Conservation (phyloP, 176 grass and related monocot species). For the Phoenix roebelenii region DNA sequence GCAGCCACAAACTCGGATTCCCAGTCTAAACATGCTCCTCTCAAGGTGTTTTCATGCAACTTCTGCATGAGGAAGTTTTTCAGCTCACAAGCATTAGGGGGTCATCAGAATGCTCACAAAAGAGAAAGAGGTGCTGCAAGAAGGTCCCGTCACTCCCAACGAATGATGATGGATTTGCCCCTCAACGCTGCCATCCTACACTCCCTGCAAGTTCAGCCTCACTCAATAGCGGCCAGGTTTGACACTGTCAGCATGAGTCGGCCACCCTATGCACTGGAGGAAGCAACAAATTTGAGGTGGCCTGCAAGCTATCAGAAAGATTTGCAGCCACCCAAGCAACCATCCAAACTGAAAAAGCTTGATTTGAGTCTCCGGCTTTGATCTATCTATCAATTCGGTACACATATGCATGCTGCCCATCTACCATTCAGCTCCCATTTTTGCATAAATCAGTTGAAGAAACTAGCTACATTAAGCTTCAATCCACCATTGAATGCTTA, state of each 20-base stretch:
- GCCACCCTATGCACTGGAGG: slow-evolving; percentile 5
- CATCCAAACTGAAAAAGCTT: slow-evolving; percentile 4
- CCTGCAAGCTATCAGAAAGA: slow-evolving; percentile 13
- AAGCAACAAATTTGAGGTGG: slow-evolving; percentile 2
- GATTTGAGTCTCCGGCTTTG: slow-evolving; percentile 16
- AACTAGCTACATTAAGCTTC: background rate
- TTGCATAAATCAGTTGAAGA: background rate
- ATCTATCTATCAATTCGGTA: background rate
- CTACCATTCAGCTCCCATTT: too few species aligned
- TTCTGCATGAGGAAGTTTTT: slow-evolving; percentile 18
- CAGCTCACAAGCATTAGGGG: slow-evolving; percentile 20
- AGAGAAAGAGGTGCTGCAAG: slow-evolving; percentile 6
- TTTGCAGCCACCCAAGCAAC: background rate
- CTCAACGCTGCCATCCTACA: slow-evolving; percentile 2
- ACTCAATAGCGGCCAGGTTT: background rate
- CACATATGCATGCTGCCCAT: too few species aligned
- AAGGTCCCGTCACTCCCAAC: slow-evolving; percentile 5
- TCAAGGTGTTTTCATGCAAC: slow-evolving; percentile 23
- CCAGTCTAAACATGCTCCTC: background rate
- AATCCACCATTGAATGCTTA: too few species aligned
- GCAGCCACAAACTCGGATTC: background rate
- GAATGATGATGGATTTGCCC: slow-evolving; percentile 12
- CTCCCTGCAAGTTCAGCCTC: slow-evolving; percentile 4
- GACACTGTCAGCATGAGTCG: background rate
- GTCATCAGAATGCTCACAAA: slow-evolving; percentile 25